Conservation (phyloP, 306 rosid genomes). For the Argentina anserina region DNA sequence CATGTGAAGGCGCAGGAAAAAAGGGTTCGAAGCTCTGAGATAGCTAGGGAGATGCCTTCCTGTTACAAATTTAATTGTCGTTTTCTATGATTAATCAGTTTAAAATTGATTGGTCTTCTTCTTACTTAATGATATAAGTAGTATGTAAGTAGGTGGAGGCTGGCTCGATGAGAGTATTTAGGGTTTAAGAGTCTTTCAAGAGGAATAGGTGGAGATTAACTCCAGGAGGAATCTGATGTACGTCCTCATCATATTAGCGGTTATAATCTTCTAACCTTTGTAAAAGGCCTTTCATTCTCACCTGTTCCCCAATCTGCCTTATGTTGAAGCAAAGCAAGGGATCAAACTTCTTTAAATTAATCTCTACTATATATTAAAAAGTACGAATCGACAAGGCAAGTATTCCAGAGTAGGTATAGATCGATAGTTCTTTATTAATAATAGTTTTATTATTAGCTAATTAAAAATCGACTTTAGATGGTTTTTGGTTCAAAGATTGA, state of each 20-base stretch:
- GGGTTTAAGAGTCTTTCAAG: slow-evolving; percentile 26
- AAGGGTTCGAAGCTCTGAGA: slow-evolving; percentile 52
- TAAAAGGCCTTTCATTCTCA: slow-evolving; percentile 1
- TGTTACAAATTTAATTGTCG: slow-evolving; percentile 46
- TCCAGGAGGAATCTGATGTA: slow-evolving; percentile 33
- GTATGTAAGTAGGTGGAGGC: slow-evolving; percentile 22
- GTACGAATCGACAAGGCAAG: slow-evolving; percentile 8
- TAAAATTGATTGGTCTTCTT: neutral
- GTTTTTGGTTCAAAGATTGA: neutral
- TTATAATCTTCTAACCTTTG: slow-evolving; percentile 40
- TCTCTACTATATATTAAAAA: too few relatives aligned
- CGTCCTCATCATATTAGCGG: slow-evolving; percentile 36
- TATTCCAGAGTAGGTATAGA: neutral
- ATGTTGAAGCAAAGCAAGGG: slow-evolving; percentile 43
- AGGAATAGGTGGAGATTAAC: slow-evolving; percentile 20
- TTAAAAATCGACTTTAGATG: neutral
- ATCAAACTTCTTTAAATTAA: slow-evolving; percentile 17
- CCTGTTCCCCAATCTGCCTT: slow-evolving; percentile 2
- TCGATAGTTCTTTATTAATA: neutral
- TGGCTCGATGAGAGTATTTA: slow-evolving; percentile 25
- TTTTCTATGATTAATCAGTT: slow-evolving; percentile 17
- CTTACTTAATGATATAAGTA: slow-evolving; percentile 24
- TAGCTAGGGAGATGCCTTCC: slow-evolving; percentile 37
- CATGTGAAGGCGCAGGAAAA: slow-evolving; percentile 59
- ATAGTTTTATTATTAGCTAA: neutral